Conservation (phyloP, 78 protist species). For the Protostelium mycophagum region DNA sequence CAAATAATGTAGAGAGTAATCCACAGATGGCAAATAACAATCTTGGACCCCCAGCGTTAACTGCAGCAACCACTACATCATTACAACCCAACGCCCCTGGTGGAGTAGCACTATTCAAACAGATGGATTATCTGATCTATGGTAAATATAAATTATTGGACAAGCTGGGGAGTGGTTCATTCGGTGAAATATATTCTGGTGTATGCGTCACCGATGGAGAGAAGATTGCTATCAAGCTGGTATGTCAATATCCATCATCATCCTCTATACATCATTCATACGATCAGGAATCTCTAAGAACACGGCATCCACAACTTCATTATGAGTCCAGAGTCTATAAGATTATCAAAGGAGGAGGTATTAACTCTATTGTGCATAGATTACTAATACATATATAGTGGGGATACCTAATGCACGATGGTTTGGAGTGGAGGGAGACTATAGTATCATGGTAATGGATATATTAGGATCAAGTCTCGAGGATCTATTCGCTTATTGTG, state of each 20-base stretch:
- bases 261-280: not conserved
- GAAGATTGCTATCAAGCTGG: slow-evolving; percentile 55
- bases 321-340: slow-evolving; percentile 95
- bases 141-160: slow-evolving; percentile 62
- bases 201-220: slow-evolving; percentile 51
- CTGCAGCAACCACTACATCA: not conserved
- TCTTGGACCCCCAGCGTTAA: too few species aligned
- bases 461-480: slow-evolving; percentile 93
- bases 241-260: not conserved
- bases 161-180: slow-evolving; percentile 73
- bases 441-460: slow-evolving; percentile 86
- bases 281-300: slow-evolving; percentile 19
- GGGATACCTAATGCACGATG: not conserved
- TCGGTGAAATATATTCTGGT: slow-evolving; percentile 75
- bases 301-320: slow-evolving; percentile 94
- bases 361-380: slow-evolving; percentile 61
- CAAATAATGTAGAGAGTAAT: too few species aligned
- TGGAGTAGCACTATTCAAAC: not conserved
- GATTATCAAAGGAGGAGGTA: slow-evolving; percentile 41
- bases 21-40: too few species aligned
- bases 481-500: slow-evolving; percentile 84
- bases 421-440: slow-evolving; percentile 79
- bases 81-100: not conserved
- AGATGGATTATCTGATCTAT: slow-evolving; percentile 40
- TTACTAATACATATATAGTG: not conserved